phyloP scores from a whole-genome alignment of 163 green algal species.

The Botryococcus braunii region DNA sequence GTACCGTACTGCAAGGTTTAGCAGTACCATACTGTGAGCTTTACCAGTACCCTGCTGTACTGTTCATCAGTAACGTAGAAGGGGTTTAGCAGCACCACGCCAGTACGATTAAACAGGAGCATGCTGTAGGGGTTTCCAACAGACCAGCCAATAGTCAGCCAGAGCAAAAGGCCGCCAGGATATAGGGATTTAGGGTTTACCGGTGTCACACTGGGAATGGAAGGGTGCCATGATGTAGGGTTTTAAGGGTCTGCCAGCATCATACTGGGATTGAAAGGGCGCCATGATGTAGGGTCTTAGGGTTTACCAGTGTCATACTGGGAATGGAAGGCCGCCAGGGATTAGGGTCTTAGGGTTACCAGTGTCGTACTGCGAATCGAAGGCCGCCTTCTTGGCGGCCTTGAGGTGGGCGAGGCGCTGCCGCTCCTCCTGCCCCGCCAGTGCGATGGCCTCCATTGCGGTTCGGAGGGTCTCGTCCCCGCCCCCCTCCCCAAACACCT shows the following conservation, averaged over 20 bases:
- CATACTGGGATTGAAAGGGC: background rate
- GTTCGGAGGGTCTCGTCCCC: constrained; percentile 47
- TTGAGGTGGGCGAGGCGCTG: constrained; percentile 34
- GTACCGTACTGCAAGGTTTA: no score
- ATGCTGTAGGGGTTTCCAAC: no score
- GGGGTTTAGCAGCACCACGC: no score
- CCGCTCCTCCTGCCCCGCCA: constrained; percentile 46
- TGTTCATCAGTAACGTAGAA: no score
- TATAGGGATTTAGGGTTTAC: background rate
- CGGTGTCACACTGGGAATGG: background rate
- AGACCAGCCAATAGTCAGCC: no score
- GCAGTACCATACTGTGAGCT: no score
- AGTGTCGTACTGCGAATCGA: constrained; percentile 63
- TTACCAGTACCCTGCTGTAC: no score
- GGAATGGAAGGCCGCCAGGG: background rate
- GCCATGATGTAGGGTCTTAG: background rate
- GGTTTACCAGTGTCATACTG: background rate
- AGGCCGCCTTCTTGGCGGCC: constrained; percentile 78
- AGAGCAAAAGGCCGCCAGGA: background rate
- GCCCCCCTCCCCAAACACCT: constrained; percentile 26
- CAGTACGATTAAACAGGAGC: no score
- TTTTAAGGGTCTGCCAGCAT: background rate
- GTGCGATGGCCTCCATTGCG: constrained; percentile 61
- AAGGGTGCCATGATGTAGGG: background rate
- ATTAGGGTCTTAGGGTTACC: constrained; percentile 24